Percentiles rank a stretch among this genome's conserved stretches.
phyloP scores from a whole-genome alignment of 352 stramenopile genomes.

The Phytophthora rubi region DNA sequence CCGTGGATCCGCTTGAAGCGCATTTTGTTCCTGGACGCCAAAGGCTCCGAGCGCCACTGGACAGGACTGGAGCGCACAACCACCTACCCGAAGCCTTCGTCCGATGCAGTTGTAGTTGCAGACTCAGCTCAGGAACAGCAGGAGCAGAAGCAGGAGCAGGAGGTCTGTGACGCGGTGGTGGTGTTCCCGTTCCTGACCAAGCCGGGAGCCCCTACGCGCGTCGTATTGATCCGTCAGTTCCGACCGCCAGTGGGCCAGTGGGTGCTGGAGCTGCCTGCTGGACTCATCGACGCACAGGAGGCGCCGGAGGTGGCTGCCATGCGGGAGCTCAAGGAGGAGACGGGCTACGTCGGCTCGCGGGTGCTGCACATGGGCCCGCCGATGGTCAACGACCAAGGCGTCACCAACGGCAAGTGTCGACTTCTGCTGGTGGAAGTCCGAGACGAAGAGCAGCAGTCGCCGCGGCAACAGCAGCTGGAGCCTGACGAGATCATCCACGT shows the following conservation, averaged over 20 bases:
- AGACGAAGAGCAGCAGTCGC: constrained; percentile 43
- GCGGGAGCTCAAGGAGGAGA: constrained; percentile 91
- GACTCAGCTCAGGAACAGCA: constrained; percentile 4
- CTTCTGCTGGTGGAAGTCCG: constrained; percentile 69
- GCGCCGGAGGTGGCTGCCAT: constrained; percentile 72
- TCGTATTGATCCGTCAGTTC: constrained; percentile 92
- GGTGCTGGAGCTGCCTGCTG: constrained; percentile 92
- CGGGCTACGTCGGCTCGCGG: constrained; percentile 75
- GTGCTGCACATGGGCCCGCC: constrained; percentile 76
- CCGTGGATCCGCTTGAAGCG: constrained; percentile 68
- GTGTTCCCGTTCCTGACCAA: constrained; percentile 76
- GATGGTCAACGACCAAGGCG: constrained; percentile 84
- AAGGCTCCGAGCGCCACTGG: constrained; percentile 60
- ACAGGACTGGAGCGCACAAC: constrained; percentile 73
- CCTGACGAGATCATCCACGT: constrained; percentile 79
- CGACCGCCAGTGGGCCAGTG: constrained; percentile 84
- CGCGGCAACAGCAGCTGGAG: constrained; percentile 56
- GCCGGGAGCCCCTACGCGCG: constrained; percentile 31
- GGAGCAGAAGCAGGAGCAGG: not conserved
- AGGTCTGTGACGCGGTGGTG: constrained; percentile 72
- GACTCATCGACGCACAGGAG: constrained; percentile 91
- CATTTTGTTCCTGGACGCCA: constrained; percentile 67
- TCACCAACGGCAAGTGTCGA: constrained; percentile 78
- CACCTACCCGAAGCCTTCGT: constrained; percentile 47
- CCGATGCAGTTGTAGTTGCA: not conserved